Evolutionary conservation across 179 eudicot genomes (phyloP).

Genomic region (Beta lomatogona): DNA sequence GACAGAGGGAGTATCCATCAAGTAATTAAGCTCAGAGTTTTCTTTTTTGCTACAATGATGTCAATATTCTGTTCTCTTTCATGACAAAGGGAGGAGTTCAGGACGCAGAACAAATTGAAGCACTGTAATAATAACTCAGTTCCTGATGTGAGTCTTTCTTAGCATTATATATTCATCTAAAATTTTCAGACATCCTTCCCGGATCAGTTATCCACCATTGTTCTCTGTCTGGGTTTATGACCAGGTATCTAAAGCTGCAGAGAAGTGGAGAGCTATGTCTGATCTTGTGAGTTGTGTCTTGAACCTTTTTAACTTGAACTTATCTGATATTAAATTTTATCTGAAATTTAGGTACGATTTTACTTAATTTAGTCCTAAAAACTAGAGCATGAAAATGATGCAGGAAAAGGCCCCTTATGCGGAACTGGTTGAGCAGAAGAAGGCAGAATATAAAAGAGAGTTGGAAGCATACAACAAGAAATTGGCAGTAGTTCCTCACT

Average conservation of each 20-base stretch:
- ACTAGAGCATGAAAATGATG: not conserved
- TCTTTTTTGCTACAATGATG: not conserved
- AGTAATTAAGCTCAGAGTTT: not conserved
- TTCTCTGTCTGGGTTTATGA: not conserved
- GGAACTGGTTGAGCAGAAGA: not conserved
- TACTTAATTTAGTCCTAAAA: not conserved
- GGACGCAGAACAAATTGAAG: constrained; percentile 17
- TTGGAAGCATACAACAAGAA: not conserved
- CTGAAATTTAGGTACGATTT: not conserved
- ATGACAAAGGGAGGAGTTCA: constrained; percentile 26
- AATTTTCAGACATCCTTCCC: not conserved
- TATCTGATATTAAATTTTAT: not conserved
- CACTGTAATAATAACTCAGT: not conserved
- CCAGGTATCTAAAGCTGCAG: constrained; percentile 4
- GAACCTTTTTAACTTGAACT: not conserved
- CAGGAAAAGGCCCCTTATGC: constrained; percentile 28
- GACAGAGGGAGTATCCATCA: too few relatives aligned
- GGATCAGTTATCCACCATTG: not conserved
- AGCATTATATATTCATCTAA: not conserved
- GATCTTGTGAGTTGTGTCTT: constrained; percentile 12
- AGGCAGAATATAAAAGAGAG: constrained; percentile 11
- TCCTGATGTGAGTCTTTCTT: constrained; percentile 8
- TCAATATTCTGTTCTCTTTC: not conserved
- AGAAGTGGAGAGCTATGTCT: constrained; percentile 28
- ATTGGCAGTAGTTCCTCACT: not conserved